phyloP scores from a whole-genome alignment of 2,329 filamentous ascomycete species.

The Dothideomycetidae sp. region DNA sequence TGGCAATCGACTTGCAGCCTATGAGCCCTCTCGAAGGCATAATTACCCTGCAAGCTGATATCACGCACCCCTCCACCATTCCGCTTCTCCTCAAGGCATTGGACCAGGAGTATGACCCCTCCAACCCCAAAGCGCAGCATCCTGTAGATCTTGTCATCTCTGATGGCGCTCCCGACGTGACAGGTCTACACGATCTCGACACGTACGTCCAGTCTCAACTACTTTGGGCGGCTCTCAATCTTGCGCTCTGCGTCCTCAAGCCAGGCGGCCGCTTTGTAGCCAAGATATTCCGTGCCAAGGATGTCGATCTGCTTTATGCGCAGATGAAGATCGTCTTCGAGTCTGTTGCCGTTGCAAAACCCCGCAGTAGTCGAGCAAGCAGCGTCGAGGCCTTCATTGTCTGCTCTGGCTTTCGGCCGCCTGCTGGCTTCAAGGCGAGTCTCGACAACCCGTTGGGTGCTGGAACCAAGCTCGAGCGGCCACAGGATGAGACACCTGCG shows the following conservation, averaged over 20 bases:
- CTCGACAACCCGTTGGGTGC: constrained; percentile 61
- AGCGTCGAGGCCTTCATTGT: constrained; percentile 96
- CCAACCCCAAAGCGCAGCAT: constrained; percentile 41
- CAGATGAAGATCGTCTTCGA: constrained; percentile 88
- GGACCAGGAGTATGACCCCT: constrained; percentile 46
- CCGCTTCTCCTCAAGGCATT: constrained; percentile 75
- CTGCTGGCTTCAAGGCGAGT: constrained; percentile 59
- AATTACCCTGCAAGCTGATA: constrained; percentile 82
- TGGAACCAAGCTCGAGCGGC: constrained; percentile 36
- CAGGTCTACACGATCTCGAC: constrained; percentile 89
- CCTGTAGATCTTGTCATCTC: constrained; percentile 89
- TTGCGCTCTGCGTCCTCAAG: constrained; percentile 81
- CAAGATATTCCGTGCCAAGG: constrained; percentile 89
- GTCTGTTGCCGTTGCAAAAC: constrained; percentile 80
- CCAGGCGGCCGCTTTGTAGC: constrained; percentile 94
- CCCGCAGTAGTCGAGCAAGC: constrained; percentile 83
- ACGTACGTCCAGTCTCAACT: constrained; percentile 97
- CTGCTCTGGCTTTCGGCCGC: constrained; percentile 76
- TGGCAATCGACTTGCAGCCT: constrained; percentile 88
- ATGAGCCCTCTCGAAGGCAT: constrained; percentile 91
- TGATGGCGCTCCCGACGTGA: constrained; percentile 92
- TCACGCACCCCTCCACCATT: constrained; percentile 91
- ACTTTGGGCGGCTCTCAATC: constrained; percentile 83
- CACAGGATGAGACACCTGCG: constrained; percentile 5
- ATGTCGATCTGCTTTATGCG: constrained; percentile 89